Base-by-base conservation (phyloP, 768 basidiomycete genomes). In the Leccinum subgranulosum region DNA sequence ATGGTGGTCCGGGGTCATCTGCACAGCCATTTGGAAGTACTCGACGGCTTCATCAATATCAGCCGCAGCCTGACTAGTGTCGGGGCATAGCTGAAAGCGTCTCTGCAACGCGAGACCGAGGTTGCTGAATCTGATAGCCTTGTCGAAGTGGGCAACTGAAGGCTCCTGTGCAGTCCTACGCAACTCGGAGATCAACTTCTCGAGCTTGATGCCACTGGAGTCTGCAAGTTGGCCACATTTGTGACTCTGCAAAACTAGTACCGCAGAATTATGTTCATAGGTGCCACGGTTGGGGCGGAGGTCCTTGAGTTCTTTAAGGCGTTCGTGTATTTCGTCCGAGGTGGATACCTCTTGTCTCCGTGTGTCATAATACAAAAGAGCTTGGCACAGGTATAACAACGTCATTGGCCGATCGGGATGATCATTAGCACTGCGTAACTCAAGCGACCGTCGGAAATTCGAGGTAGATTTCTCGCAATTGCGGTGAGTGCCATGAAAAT, bases 341-440 rank as follows among this genome's bases (percentile, higher is more conserved):
- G 47, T 28, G 21, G 49, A 36, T 23, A 10, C n/a, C 10, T 47
- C 21, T 17, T 23, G 4, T 12, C 49, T 53, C 28, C 5, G 7
- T 2, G 9, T 27, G 7, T 4, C 7, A 6, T 49, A 59, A 21
- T 59, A 54, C 28, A 63, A 53, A 41, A 59, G 36, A 17, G 51
- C 57, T 12, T 63, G 53, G 25, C 59, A 53, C 8, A 64, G 52
- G n/a, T 46, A 34, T 11, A 57, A 46, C 19, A 55, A 45, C 23
- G 51, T 60, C 33, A 39, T 19, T 4, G 63, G 51, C 27, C 48
- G 53, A 51, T 64, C 63, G 14, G 9, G 51, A 25, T 55, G 58
- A 41, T 17, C 39, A 12, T 17, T 36, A 17, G 1, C 19, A 29
- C 3, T 15, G 12, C 53, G 63, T 14, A 61, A 23, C 7, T 39